These are phyloP conservation scores for Phellopilus nigrolimitatus DNA, from an alignment of 1,284 basidiomycete genomes.

Conservation along the genomic window DNA sequence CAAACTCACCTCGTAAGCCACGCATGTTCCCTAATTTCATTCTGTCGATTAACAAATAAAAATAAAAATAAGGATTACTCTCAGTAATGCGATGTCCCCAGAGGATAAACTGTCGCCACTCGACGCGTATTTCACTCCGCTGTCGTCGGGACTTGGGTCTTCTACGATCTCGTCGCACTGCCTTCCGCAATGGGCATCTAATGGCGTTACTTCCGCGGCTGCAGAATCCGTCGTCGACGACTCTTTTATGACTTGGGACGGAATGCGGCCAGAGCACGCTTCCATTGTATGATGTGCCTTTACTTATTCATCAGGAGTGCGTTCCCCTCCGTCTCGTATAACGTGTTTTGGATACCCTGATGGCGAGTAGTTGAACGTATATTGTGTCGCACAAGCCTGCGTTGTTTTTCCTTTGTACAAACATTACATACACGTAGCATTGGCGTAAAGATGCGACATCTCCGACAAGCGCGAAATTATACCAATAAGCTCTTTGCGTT, in stretches of 20 bases:
- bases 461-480: too few species aligned
- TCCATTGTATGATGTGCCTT: background rate
- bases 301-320: too few species aligned
- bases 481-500: too few species aligned
- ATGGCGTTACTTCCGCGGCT: conserved; percentile 18
- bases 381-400: too few species aligned
- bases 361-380: too few species aligned
- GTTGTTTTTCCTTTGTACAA: too few species aligned
- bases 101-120: conserved; percentile 2
- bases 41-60: background rate
- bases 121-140: conserved; percentile 13
- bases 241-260: conserved; percentile 44
- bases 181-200: conserved; percentile 13
- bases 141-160: conserved; percentile 2
- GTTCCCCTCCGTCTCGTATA: background rate
- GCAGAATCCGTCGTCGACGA: conserved; percentile 34
- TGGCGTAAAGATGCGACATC: too few species aligned
- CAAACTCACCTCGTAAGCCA: conserved; percentile 48
- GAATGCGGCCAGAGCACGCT: conserved; percentile 28
- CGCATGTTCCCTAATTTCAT: background rate
- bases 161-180: conserved; percentile 16
- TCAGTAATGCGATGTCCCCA: conserved; percentile 15
- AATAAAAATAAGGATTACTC: background rate
- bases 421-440: too few species aligned
- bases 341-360: background rate